Percentiles rank a stretch among this genome's conserved stretches.
Evolutionary conservation across 768 basidiomycete species (phyloP).

Genomic region (Lactifluus subvellereus): DNA sequence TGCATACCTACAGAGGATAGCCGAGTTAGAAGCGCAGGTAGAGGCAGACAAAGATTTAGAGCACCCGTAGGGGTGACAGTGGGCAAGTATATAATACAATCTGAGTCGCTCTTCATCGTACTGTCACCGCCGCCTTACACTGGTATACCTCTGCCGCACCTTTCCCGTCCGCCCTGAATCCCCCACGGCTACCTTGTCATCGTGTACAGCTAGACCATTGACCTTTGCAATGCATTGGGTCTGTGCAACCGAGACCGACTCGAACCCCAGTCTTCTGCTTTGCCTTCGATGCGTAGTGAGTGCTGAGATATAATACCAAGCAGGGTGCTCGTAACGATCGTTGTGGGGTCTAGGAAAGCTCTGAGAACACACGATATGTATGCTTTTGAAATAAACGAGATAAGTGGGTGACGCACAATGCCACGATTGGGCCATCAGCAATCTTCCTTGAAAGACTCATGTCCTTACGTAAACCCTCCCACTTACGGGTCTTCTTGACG

Average conservation of each 20-base stretch:
- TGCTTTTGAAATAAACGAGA: neutral
- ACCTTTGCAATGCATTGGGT: conserved; percentile 52
- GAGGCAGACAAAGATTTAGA: conserved; percentile 36
- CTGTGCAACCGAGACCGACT: conserved; percentile 40
- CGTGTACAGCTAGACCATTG: conserved; percentile 51
- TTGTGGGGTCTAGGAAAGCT: conserved; percentile 39
- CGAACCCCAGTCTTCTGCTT: conserved; percentile 37
- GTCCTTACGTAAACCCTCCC: conserved; percentile 59
- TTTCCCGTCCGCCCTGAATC: conserved; percentile 49
- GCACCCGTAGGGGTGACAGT: conserved; percentile 11
- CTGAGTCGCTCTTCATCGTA: neutral
- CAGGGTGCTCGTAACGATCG: conserved; percentile 53
- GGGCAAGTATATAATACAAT: neutral
- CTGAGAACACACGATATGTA: neutral
- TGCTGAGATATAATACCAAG: conserved; percentile 53
- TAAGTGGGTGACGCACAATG: conserved; percentile 43
- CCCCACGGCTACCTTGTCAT: conserved; percentile 53
- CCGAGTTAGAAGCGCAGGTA: conserved; percentile 42
- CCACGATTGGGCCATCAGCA: conserved; percentile 70
- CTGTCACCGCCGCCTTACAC: neutral
- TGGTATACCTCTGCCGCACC: conserved; percentile 41
- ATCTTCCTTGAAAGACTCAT: conserved; percentile 44
- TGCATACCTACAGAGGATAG: conserved; percentile 49
- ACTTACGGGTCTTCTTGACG: conserved; percentile 52
- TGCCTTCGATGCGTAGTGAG: conserved; percentile 38